A percentile compares a stretch with the other conserved stretches of the same genome.
Evolutionary conservation across 371 early-diverging fungal genomes (phyloP).

Genomic region (Basidiobolus meristosporus): DNA sequence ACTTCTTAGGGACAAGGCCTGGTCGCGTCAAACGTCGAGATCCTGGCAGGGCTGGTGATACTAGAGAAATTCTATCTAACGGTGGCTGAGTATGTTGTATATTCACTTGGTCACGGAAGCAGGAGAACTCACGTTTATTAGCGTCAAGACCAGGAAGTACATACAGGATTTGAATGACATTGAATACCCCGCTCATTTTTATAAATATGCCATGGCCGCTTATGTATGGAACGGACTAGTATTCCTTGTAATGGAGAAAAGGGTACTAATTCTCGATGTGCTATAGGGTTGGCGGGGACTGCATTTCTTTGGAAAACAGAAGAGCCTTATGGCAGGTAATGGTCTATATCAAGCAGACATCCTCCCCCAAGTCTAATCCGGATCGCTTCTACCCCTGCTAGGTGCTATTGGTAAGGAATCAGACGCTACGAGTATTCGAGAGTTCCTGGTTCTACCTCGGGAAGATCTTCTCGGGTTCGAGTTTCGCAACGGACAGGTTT

Average conservation of each 20-base stretch:
- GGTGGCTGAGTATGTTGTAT: too few relatives aligned
- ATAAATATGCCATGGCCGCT: constrained; percentile 38
- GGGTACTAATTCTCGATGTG: background rate
- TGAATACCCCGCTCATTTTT: constrained; percentile 30
- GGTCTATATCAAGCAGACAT: too few relatives aligned
- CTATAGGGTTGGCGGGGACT: constrained; percentile 63
- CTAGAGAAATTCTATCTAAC: too few relatives aligned
- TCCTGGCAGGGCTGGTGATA: constrained; percentile 46
- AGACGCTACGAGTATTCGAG: constrained; percentile 43
- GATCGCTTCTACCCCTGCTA: too few relatives aligned
- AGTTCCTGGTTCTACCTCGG: constrained; percentile 39
- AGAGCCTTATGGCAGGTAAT: constrained; percentile 29
- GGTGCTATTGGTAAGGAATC: constrained; percentile 42
- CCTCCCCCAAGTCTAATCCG: too few relatives aligned
- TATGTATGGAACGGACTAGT: constrained; percentile 16
- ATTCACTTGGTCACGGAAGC: too few relatives aligned
- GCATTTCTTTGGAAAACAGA: constrained; percentile 56
- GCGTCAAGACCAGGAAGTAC: constrained; percentile 16
- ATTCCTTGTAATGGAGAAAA: background rate
- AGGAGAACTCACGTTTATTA: too few relatives aligned
- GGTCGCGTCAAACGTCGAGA: constrained; percentile 49
- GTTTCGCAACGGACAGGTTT: constrained; percentile 45
- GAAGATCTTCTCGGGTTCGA: constrained; percentile 63
- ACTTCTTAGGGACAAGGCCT: constrained; percentile 48
- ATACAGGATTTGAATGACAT: constrained; percentile 24